Percentiles rank a stretch among this genome's conserved stretches.
Evolutionary conservation across 108 stramenopile genomes (phyloP).

Genomic region (Stephanodiscus triporus): DNA sequence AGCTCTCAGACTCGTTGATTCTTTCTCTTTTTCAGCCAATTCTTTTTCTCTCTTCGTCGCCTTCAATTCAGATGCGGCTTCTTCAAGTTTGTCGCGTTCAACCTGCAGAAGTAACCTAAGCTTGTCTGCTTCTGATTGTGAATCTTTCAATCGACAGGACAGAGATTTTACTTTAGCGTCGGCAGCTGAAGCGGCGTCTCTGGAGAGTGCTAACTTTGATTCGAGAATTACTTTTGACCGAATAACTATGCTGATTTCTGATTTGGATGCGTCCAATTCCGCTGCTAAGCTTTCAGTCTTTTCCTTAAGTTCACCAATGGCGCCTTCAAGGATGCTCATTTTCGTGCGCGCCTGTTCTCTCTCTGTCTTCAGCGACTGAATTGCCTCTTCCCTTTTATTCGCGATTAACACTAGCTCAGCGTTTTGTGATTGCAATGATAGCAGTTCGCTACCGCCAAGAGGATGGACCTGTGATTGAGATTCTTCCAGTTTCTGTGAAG

Average conservation of each 20-base stretch:
- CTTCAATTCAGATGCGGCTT: not conserved
- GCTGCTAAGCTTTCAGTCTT: not conserved
- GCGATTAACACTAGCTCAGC: not conserved
- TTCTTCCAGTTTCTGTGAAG: constrained; percentile 16
- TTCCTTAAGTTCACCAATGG: not conserved
- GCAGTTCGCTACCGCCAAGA: not conserved
- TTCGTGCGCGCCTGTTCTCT: constrained; percentile 9
- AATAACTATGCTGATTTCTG: constrained; percentile 1
- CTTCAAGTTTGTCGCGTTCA: constrained; percentile 2
- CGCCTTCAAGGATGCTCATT: not conserved
- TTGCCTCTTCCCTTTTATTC: not conserved
- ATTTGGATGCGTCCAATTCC: constrained; percentile 9
- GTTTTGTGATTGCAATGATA: constrained; percentile 11
- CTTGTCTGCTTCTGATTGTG: constrained; percentile 6
- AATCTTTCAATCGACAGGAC: constrained; percentile 8
- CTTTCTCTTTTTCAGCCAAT: not conserved
- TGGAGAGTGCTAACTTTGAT: constrained; percentile 11
- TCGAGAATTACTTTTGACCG: constrained; percentile 16
- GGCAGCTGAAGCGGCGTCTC: not conserved
- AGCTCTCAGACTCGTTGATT: constrained; percentile 11
- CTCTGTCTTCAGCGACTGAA: not conserved
- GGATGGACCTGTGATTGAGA: not conserved
- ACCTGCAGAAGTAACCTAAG: not conserved
- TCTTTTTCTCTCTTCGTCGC: constrained; percentile 8
- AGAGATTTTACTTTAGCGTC: constrained; percentile 1